A percentile compares a stretch with the other conserved stretches of the same genome.
Conservation (phyloP, 805 yeast genomes). For the Hanseniaspora mollemarum region DNA sequence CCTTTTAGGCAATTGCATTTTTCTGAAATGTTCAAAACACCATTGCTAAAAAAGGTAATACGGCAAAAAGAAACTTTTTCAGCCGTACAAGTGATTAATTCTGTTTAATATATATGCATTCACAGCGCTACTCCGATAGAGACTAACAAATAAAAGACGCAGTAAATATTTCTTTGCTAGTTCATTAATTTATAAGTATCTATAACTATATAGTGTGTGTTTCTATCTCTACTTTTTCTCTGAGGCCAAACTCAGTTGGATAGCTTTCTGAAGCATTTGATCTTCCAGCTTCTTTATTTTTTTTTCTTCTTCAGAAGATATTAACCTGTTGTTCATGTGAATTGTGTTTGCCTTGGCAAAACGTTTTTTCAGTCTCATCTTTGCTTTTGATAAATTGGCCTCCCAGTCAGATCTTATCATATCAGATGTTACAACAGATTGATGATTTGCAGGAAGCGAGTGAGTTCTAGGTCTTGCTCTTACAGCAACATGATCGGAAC, state of each 20-base stretch:
- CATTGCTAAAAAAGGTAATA: too few relatives aligned
- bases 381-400: constrained; percentile 54
- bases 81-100: background rate
- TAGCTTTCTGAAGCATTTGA: constrained; percentile 74
- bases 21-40: background rate
- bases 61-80: constrained; percentile 33
- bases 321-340: constrained; percentile 71
- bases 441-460: constrained; percentile 55
- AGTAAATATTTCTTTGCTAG: too few relatives aligned
- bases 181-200: too few relatives aligned
- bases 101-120: background rate
- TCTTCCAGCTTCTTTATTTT: constrained; percentile 43
- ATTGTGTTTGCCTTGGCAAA: constrained; percentile 92
- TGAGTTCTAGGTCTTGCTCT: constrained; percentile 31
- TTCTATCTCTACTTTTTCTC: constrained; percentile 46
- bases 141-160: too few relatives aligned
- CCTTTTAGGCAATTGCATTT: background rate
- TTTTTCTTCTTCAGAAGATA: constrained; percentile 29
- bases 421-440: constrained; percentile 69
- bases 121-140: too few relatives aligned
- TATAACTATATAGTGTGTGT: too few relatives aligned
- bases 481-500: constrained; percentile 15
- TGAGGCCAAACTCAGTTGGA: constrained; percentile 59
- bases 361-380: constrained; percentile 65
- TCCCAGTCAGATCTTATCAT: constrained; percentile 90